phyloP scores from a whole-genome alignment of 2,329 filamentous ascomycete genomes.

The Penicillium sp. region DNA sequence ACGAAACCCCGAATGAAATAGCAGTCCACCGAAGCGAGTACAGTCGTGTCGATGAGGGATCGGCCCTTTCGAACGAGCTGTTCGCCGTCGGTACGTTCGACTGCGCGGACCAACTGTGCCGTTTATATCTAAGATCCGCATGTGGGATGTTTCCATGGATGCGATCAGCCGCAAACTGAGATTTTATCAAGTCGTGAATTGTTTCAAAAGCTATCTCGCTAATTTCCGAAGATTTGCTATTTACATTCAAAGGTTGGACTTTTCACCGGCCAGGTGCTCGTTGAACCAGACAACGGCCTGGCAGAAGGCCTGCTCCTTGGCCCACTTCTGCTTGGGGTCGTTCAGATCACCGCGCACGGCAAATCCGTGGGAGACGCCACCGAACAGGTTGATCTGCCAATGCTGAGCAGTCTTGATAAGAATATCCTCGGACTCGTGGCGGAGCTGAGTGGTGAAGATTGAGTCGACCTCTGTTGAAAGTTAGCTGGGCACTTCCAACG shows the following conservation, averaged over 20 bases:
- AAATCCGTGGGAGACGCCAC: constrained; percentile 73
- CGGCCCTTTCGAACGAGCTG: constrained; percentile 2
- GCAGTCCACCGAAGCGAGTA: background rate
- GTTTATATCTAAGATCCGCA: background rate
- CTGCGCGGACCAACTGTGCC: constrained; percentile 7
- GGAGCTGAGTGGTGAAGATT: constrained; percentile 66
- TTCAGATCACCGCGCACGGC: constrained; percentile 66
- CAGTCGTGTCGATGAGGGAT: background rate
- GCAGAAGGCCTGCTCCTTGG: constrained; percentile 78
- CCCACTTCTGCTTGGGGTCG: constrained; percentile 62
- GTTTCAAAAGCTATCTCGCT: background rate
- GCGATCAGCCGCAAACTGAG: background rate
- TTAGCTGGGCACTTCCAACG: constrained; percentile 4
- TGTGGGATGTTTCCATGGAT: background rate
- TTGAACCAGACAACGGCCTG: constrained; percentile 81
- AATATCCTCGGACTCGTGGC: constrained; percentile 66
- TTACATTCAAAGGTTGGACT: background rate
- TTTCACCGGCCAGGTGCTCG: constrained; percentile 51
- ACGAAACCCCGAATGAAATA: background rate
- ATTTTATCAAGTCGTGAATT: background rate
- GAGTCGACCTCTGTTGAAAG: constrained; percentile 57
- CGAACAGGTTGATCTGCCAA: constrained; percentile 79
- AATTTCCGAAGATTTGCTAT: background rate
- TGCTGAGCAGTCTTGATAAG: constrained; percentile 58
- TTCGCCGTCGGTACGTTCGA: constrained; percentile 3